Conservation (phyloP, 2,329 filamentous ascomycete species). For the Scedosporium apiospermum region DNA sequence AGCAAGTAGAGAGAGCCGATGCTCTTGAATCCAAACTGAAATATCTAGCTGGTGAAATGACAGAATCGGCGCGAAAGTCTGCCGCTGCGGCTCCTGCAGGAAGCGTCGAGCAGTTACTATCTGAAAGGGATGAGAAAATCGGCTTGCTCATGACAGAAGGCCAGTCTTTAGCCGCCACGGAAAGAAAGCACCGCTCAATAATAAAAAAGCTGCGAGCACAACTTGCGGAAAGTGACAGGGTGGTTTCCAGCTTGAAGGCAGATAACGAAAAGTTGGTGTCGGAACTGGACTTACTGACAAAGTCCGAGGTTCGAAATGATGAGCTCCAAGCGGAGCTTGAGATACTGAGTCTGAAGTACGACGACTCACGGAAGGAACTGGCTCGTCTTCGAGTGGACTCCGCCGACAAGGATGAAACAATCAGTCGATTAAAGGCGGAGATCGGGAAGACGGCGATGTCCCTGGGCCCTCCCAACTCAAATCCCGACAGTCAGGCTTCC, state of each 20-base stretch:
- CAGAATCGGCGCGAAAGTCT: conserved; percentile 63
- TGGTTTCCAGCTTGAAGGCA: conserved; percentile 44
- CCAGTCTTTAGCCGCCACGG: conserved; percentile 73
- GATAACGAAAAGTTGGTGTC: conserved; percentile 22
- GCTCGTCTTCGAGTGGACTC: conserved; percentile 53
- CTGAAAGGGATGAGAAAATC: conserved; percentile 86
- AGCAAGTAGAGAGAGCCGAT: conserved; percentile 82
- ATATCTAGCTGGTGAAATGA: conserved; percentile 73
- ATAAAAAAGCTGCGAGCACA: conserved; percentile 73
- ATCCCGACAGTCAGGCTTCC: conserved; percentile 51
- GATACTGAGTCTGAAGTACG: conserved; percentile 15
- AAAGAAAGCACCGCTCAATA: conserved; percentile 72
- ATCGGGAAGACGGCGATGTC: conserved; percentile 58
- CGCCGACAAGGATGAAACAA: conserved; percentile 51
- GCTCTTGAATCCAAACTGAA: conserved; percentile 84
- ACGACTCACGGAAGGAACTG: conserved; percentile 28
- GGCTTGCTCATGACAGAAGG: conserved; percentile 87
- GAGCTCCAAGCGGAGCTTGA: conserved; percentile 20
- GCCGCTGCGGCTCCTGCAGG: conserved; percentile 53
- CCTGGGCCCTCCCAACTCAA: conserved; percentile 49
- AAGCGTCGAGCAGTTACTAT: conserved; percentile 66
- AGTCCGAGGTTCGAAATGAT: conserved; percentile 16
- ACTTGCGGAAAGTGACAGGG: conserved; percentile 55
- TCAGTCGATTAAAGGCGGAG: conserved; percentile 61
- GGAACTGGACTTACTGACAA: conserved; percentile 37